These are phyloP conservation scores for Xylaria grammica DNA, from an alignment of 495 filamentous ascomycete genomes.

Conservation along the genomic window DNA sequence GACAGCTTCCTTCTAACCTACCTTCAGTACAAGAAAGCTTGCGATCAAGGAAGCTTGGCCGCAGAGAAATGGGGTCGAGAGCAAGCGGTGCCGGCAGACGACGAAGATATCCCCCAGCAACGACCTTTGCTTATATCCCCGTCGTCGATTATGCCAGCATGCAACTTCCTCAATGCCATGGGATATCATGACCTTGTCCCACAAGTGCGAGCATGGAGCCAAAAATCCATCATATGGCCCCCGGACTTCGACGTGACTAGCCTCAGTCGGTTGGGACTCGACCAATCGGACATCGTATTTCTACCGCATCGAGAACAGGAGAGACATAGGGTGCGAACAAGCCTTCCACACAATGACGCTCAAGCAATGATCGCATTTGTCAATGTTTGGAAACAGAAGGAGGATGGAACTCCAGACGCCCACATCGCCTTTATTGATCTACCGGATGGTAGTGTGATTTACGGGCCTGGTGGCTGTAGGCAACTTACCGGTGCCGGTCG, in stretches of 20 bases:
- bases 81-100: background rate
- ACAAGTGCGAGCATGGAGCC: background rate
- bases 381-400: background rate
- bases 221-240: conserved; percentile 3
- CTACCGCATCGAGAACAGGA: background rate
- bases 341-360: background rate
- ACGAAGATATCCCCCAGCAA: conserved; percentile 3
- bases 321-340: background rate
- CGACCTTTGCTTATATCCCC: background rate
- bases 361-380: background rate
- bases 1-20: conserved; percentile 1
- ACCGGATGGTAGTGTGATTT: background rate
- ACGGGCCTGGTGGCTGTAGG: conserved; percentile 8
- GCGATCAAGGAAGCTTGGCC: background rate
- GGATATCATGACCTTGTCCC: background rate
- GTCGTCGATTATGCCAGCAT: conserved; percentile 12
- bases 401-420: conserved; percentile 2
- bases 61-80: conserved; percentile 6
- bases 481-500: background rate
- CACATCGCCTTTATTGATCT: conserved; percentile 8
- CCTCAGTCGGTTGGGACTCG: background rate
- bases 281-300: background rate
- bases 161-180: conserved; percentile 9
- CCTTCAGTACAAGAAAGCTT: background rate
- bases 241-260: background rate